phyloP scores from a whole-genome alignment of 495 filamentous ascomycete species.

The Zalerion maritima region DNA sequence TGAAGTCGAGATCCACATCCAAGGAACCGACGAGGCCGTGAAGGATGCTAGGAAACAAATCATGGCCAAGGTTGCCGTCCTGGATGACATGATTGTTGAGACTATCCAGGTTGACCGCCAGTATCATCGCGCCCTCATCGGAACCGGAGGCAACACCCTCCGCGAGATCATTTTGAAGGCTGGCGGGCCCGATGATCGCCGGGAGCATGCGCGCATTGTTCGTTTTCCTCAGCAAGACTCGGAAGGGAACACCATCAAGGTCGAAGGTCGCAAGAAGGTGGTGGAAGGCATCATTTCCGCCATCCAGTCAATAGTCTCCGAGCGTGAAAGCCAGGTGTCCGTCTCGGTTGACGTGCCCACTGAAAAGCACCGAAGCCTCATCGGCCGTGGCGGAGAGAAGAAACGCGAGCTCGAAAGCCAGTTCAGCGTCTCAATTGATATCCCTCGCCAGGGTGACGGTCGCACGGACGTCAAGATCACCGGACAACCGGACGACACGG shows the following conservation, averaged over 20 bases:
- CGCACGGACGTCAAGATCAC: conserved; percentile 72
- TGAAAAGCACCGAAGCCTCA: conserved; percentile 79
- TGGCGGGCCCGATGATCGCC: conserved; percentile 73
- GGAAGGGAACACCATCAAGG: conserved; percentile 68
- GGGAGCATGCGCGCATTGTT: conserved; percentile 68
- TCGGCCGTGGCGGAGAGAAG: conserved; percentile 80
- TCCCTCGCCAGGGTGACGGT: conserved; percentile 58
- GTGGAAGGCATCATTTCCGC: conserved; percentile 79
- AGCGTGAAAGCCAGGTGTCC: conserved; percentile 64
- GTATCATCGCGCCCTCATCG: conserved; percentile 82
- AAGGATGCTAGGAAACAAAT: conserved; percentile 77
- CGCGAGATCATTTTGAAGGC: conserved; percentile 75
- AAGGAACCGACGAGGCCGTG: conserved; percentile 81
- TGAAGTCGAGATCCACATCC: conserved; percentile 70
- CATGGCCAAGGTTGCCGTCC: conserved; percentile 65
- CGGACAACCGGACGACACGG: conserved; percentile 62
- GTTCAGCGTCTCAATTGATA: conserved; percentile 78
- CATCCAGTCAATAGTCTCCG: conserved; percentile 62
- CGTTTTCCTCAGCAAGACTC: conserved; percentile 73
- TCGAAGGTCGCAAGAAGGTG: conserved; percentile 68
- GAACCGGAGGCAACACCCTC: conserved; percentile 71
- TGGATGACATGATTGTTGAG: conserved; percentile 72
- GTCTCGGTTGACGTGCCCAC: conserved; percentile 65
- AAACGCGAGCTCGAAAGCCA: conserved; percentile 74
- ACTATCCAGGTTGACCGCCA: conserved; percentile 81